These are phyloP conservation scores for Lentinula raphanica DNA, from an alignment of 768 basidiomycete species.

Conservation along the genomic window DNA sequence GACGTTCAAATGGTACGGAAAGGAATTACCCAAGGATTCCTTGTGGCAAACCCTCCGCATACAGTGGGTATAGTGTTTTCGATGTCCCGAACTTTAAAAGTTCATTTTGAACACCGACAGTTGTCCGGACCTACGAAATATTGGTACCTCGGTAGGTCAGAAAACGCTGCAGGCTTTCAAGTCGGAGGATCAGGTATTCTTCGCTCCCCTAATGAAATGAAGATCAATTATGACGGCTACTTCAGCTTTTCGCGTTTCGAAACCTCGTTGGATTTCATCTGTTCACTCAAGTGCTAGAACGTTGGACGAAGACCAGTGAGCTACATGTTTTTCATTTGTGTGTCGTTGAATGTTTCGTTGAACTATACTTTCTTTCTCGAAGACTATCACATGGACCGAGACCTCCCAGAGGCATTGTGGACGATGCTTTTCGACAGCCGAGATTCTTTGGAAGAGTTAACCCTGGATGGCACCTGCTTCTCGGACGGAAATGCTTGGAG, in stretches of 20 bases:
- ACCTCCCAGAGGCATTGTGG: slow-evolving; percentile 14
- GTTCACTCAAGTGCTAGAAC: not conserved
- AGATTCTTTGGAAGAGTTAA: slow-evolving; percentile 12
- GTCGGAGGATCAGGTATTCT: slow-evolving; percentile 13
- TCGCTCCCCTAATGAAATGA: not conserved
- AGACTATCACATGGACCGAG: slow-evolving; percentile 9
- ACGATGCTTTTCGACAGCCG: slow-evolving; percentile 14
- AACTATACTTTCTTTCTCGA: not conserved
- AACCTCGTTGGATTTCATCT: slow-evolving; percentile 14
- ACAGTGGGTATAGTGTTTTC: slow-evolving; percentile 6
- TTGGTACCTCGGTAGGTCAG: slow-evolving; percentile 15
- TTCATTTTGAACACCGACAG: not conserved
- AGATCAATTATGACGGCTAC: not conserved
- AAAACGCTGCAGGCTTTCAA: slow-evolving; percentile 10
- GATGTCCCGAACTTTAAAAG: not conserved
- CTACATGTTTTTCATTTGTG: not conserved
- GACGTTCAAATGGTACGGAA: slow-evolving; percentile 16
- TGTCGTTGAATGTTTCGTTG: not conserved
- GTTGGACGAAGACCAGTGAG: not conserved
- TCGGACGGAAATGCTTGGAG: slow-evolving; percentile 11
- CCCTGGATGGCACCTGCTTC: slow-evolving; percentile 15
- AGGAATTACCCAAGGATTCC: slow-evolving; percentile 14
- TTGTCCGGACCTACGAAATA: slow-evolving; percentile 12
- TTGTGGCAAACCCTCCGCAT: slow-evolving; percentile 14
- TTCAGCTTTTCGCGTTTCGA: slow-evolving; percentile 13